Evolutionary conservation across 768 basidiomycete genomes (phyloP), one percentile per base, ranked within the genome.

Genomic region (Amanita inopinata): DNA sequence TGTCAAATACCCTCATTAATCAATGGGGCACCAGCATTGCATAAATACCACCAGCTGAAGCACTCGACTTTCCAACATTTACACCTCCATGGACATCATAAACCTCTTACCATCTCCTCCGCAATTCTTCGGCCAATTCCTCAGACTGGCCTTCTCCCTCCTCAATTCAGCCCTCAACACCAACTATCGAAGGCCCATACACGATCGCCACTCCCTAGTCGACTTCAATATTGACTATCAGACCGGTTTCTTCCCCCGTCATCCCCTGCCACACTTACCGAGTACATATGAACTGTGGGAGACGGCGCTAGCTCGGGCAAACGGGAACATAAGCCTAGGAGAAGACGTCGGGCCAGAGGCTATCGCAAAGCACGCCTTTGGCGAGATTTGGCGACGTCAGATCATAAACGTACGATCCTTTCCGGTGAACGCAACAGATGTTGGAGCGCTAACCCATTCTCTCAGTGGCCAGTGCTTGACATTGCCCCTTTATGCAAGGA

Each of bases 231-330:
- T 82, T 47, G 64, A 78, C 50, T 55, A 72, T 6, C 60, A 71
- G 10, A 82, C 86, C 0, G 94, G 94, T 0, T 98, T 97, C 65
- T 75, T 97, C 51, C 94, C 93, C 0, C 60, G 72, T 2, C 59
- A 64, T 27, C 79, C 78, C 1, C 69, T 86, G 5, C 69, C 74
- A 2, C 69, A 61, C 19, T 66, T 94, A 18, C 65, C 69, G 3
- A 56, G 54, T 6, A 58, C 61, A 22, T 93, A 72, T 53, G 59
- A 58, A 9, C 56, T 74, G 3, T 98, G 89, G 91, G 90, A 93
- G 61, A 49, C 62, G 24, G 80, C 75, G 22, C 69, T 83, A 20
- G 61, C 54, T 10, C 67, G 67, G 15, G 85, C 82, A 18, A 68
- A 61, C 52, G 65, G 60, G 3, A 59, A 69, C 12, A 60, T 89